A percentile compares a stretch with the other conserved stretches of the same genome.
phyloP scores from a whole-genome alignment of 495 filamentous ascomycete species.

The Trichodelitschia bisporula region DNA sequence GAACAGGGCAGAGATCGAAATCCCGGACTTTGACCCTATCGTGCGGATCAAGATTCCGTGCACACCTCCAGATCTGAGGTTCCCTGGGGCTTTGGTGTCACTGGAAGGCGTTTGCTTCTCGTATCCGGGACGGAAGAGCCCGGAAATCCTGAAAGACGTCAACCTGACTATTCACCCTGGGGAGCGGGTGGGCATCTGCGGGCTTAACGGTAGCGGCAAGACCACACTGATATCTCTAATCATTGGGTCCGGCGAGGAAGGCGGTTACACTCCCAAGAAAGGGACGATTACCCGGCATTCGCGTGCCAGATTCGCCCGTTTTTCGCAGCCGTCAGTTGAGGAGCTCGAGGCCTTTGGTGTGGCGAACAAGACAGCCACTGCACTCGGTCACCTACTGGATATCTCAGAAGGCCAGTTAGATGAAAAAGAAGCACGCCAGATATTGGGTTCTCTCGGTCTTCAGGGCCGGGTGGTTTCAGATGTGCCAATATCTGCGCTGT shows the following conservation, averaged over 20 bases:
- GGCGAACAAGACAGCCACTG: constrained; percentile 26
- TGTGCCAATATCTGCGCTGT: constrained; percentile 40
- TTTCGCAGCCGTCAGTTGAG: constrained; percentile 55
- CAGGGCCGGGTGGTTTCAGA: constrained; percentile 39
- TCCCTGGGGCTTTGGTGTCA: constrained; percentile 45
- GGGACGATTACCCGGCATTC: constrained; percentile 38
- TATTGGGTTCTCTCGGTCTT: constrained; percentile 40
- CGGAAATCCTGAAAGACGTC: constrained; percentile 26
- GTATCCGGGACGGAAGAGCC: constrained; percentile 20
- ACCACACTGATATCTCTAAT: constrained; percentile 41
- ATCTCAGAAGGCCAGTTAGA: constrained; percentile 23
- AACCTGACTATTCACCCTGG: constrained; percentile 39
- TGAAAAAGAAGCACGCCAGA: constrained; percentile 34
- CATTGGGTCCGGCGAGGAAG: constrained; percentile 15
- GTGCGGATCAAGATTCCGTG: constrained; percentile 28
- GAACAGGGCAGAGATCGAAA: constrained; percentile 37
- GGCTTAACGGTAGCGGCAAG: constrained; percentile 52
- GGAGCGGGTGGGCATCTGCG: constrained; percentile 47
- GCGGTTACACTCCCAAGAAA: constrained; percentile 13
- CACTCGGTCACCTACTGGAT: constrained; percentile 29
- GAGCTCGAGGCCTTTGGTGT: constrained; percentile 26
- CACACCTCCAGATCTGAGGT: constrained; percentile 38
- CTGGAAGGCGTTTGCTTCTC: constrained; percentile 37
- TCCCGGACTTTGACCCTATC: constrained; percentile 36
- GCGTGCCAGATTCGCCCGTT: constrained; percentile 41